Evolutionary conservation across 306 rosid genomes (phyloP), one percentile per base, ranked within the genome.

Genomic region (Ammopiptanthus mongolicus): DNA sequence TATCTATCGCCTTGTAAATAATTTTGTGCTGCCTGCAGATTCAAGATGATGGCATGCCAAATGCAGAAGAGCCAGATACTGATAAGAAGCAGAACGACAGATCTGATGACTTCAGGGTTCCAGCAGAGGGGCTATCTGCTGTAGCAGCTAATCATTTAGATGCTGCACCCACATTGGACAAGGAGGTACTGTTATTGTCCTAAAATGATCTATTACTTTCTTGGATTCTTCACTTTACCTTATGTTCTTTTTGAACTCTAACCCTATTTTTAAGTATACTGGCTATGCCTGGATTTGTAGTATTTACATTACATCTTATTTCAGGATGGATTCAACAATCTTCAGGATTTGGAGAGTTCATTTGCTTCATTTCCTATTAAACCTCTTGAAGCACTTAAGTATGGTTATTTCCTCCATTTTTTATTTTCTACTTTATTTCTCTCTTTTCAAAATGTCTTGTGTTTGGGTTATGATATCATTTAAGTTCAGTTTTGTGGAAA

Each of bases 331-430:
- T 84, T 90, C 80, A 81, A 74, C 46, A 88, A 89, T 83, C 81
- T 87, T 82, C 87, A 70, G 82, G 93, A 90, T 90, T 83, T 96
- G 89, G 96, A 87, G 83, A 78, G 82, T 74, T 95, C 99, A 22
- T 83, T 96, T 81, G 85, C 97, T 71, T 88, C 99, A 71, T 90
- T 96, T 82, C 97, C 99, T 34, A 86, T 69, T 18, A 91, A 85
- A 84, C 97, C 97, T 77, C 96, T 93, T 77, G 81, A 86, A 84
- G 98, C 96, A 79, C 96, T 91, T 28, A 89, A 93, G 98, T 93
- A 93, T 74, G 90, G 58, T 57, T 46, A 17, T 70, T 82, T 78
- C 31, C 41, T 62, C 47, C 7, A 5, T 12, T 6, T 19, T 61
- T 58, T 53, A 2, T 23, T 48, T 22, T 74, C 39, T 51, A 39